A percentile compares a stretch with the other conserved stretches of the same genome.
These are phyloP conservation scores for Eucalyptus microcorys DNA, from an alignment of 345 rosid genomes.

Conservation along the genomic window DNA sequence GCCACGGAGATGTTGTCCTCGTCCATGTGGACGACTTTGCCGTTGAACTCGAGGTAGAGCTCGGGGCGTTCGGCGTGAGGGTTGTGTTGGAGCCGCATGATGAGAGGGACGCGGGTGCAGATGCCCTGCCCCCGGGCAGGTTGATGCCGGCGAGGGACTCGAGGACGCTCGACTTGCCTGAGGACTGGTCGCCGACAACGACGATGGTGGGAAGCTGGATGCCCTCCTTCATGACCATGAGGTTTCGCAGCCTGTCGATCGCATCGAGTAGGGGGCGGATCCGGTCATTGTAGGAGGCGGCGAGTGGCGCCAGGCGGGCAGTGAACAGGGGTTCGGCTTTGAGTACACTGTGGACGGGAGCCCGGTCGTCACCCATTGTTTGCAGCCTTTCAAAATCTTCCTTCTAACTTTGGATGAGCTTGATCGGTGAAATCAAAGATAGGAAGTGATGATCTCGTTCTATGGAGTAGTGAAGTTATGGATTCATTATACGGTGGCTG, in stretches of 20 bases:
- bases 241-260: slow-evolving; percentile 28
- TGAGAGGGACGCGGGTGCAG: background rate
- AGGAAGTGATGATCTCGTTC: background rate
- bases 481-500: background rate
- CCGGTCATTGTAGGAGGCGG: slow-evolving; percentile 22
- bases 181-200: slow-evolving; percentile 46
- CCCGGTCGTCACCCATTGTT: background rate
- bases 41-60: background rate
- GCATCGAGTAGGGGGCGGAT: slow-evolving; percentile 46
- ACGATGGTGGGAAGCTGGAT: slow-evolving; percentile 51
- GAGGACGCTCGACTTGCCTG: slow-evolving; percentile 39
- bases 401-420: background rate
- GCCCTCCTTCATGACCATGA: slow-evolving; percentile 28
- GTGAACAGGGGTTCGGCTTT: background rate
- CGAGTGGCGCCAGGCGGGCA: background rate
- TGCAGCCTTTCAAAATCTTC: background rate
- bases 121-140: background rate
- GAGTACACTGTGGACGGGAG: too few species aligned
- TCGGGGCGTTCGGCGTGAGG: background rate
- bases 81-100: background rate
- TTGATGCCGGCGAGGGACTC: slow-evolving; percentile 39
- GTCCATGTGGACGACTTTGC: background rate
- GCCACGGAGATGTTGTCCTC: slow-evolving; percentile 13
- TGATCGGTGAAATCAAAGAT: background rate
- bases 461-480: background rate